These are phyloP conservation scores for Colletotrichum sansevieriae DNA, from an alignment of 2,329 filamentous ascomycete genomes.

Conservation along the genomic window DNA sequence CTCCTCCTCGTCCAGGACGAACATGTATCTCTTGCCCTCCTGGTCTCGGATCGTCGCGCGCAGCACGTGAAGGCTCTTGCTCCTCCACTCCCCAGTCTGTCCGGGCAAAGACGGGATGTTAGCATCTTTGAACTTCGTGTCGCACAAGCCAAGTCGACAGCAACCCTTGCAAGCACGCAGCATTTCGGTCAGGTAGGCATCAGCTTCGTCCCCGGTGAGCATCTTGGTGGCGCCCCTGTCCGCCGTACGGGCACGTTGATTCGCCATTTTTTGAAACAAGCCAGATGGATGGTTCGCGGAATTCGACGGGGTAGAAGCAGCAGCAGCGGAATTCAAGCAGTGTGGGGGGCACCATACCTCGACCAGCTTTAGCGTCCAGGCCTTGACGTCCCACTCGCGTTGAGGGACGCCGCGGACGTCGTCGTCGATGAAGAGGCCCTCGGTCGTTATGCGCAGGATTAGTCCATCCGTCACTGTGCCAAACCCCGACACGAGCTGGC, in stretches of 20 bases:
- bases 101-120: slow-evolving; percentile 55
- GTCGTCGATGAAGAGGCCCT: slow-evolving; percentile 97
- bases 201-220: slow-evolving; percentile 74
- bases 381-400: slow-evolving; percentile 98
- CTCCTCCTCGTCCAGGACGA: slow-evolving; percentile 74
- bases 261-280: slow-evolving; percentile 62
- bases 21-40: slow-evolving; percentile 75
- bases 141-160: slow-evolving; percentile 68
- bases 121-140: slow-evolving; percentile 59
- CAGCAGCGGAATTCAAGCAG: slow-evolving; percentile 62
- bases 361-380: slow-evolving; percentile 93
- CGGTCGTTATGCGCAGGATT: slow-evolving; percentile 90
- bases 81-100: slow-evolving; percentile 67
- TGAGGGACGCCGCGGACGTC: slow-evolving; percentile 92
- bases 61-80: slow-evolving; percentile 71
- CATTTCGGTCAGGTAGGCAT: slow-evolving; percentile 73
- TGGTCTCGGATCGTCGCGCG: slow-evolving; percentile 75
- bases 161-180: slow-evolving; percentile 74
- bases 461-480: slow-evolving; percentile 91
- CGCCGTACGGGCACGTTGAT: slow-evolving; percentile 58
- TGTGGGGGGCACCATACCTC: slow-evolving; percentile 87
- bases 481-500: slow-evolving; percentile 87
- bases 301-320: slow-evolving; percentile 57
- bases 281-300: slow-evolving; percentile 55
- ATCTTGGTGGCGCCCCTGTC: slow-evolving; percentile 64